These are phyloP conservation scores for Penicillium odoratum DNA, from an alignment of 495 filamentous ascomycete species.

Conservation along the genomic window DNA sequence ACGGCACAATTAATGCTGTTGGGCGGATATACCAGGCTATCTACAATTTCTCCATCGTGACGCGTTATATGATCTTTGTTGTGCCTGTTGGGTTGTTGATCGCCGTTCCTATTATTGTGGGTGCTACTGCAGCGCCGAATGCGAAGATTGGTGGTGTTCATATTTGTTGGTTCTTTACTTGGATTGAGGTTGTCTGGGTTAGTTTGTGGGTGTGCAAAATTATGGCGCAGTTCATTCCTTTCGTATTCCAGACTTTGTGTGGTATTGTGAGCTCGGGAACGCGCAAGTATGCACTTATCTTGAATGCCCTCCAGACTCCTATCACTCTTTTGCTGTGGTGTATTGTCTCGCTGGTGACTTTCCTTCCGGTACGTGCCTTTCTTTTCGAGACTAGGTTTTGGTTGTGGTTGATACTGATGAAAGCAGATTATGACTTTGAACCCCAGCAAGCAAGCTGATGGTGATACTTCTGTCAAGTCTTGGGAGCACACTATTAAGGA, in stretches of 20 bases:
- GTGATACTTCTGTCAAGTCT: conserved; percentile 29
- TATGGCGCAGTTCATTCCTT: conserved; percentile 73
- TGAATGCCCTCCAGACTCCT: conserved; percentile 78
- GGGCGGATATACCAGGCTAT: conserved; percentile 86
- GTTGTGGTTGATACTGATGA: not conserved
- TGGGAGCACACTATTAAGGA: conserved; percentile 68
- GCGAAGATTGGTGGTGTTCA: conserved; percentile 63
- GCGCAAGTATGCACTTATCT: conserved; percentile 84
- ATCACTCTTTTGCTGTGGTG: conserved; percentile 88
- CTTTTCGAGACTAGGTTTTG: not conserved
- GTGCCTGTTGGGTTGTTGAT: conserved; percentile 73
- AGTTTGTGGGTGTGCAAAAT: conserved; percentile 86
- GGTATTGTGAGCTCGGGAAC: conserved; percentile 91
- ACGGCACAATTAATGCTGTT: conserved; percentile 72
- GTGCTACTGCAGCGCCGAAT: conserved; percentile 53
- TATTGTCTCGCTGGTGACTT: conserved; percentile 75
- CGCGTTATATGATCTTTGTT: conserved; percentile 87
- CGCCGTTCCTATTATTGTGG: conserved; percentile 77
- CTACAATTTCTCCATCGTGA: conserved; percentile 79
- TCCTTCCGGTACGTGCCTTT: conserved; percentile 55
- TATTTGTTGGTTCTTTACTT: conserved; percentile 79
- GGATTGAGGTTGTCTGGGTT: conserved; percentile 91
- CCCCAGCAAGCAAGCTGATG: conserved; percentile 31
- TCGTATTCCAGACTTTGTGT: conserved; percentile 79
- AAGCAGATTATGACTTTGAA: conserved; percentile 57